Percentiles rank a stretch among this genome's conserved stretches.
Conservation (phyloP, 495 filamentous ascomycete genomes). For the Trichoderma parareesei region DNA sequence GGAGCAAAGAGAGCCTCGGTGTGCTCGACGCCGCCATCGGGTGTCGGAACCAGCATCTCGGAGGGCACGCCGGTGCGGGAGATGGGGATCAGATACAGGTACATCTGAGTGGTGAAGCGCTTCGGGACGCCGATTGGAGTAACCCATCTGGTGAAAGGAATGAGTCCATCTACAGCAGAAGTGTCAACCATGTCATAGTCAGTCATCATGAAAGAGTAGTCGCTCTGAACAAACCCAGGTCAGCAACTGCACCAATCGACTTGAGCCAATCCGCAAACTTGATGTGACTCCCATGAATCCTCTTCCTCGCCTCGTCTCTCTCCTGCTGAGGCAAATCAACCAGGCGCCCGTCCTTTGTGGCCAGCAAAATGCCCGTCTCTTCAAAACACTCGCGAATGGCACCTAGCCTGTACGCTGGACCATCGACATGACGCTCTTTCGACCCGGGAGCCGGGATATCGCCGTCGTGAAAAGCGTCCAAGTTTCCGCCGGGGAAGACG, state of each 20-base stretch:
- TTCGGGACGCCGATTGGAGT: constrained; percentile 65
- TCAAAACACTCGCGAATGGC: constrained; percentile 92
- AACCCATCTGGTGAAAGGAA: constrained; percentile 88
- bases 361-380: constrained; percentile 84
- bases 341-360: constrained; percentile 34
- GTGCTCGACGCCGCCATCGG: constrained; percentile 82
- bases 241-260: constrained; percentile 51
- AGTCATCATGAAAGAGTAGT: neutral
- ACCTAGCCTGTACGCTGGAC: constrained; percentile 59
- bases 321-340: constrained; percentile 50
- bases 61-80: constrained; percentile 27
- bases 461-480: constrained; percentile 64
- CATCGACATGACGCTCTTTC: constrained; percentile 54
- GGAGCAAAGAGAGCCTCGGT: constrained; percentile 71
- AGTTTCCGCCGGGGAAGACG: constrained; percentile 92
- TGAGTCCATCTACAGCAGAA: constrained; percentile 43
- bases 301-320: constrained; percentile 56
- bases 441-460: constrained; percentile 39
- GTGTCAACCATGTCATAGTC: neutral
- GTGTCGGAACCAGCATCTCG: constrained; percentile 42
- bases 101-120: constrained; percentile 92
- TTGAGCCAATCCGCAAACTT: constrained; percentile 62
- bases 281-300: constrained; percentile 52
- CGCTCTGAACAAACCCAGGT: constrained; percentile 46
- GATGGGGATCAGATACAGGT: constrained; percentile 84